These are phyloP conservation scores for Mitragyna speciosa DNA, from an alignment of 257 asterid species.

Conservation along the genomic window DNA sequence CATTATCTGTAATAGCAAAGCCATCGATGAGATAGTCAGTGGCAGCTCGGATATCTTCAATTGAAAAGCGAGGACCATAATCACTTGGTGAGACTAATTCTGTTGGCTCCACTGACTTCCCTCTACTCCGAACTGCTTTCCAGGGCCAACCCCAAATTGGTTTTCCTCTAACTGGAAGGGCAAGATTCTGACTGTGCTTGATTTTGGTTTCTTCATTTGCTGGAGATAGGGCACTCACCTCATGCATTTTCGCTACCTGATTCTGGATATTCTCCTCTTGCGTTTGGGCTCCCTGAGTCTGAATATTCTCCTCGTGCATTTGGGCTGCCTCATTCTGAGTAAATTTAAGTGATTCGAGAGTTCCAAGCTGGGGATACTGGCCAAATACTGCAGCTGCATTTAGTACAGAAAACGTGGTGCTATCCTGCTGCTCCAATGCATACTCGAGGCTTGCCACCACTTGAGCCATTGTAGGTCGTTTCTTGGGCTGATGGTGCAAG, in stretches of 20 bases:
- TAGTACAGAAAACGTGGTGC: neutral
- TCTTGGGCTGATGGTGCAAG: constrained; percentile 10
- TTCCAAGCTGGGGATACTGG: constrained; percentile 2
- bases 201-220: neutral
- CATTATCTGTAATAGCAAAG: neutral
- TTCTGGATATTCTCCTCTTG: neutral
- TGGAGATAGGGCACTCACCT: neutral
- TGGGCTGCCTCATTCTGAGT: neutral
- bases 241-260: neutral
- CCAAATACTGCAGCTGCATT: neutral
- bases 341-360: neutral
- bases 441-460: constrained; percentile 24
- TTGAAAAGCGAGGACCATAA: neutral
- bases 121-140: neutral
- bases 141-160: neutral
- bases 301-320: neutral
- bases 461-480: constrained; percentile 29
- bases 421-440: constrained; percentile 23
- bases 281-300: neutral
- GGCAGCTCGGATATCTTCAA: neutral
- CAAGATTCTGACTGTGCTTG: neutral
- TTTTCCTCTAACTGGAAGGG: neutral
- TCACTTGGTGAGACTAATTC: neutral
- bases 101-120: neutral
- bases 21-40: neutral